A percentile compares a stretch with the other conserved stretches of the same genome.
Evolutionary conservation across 2,329 filamentous ascomycete species (phyloP).

Genomic region (Penicillium sclerotiorum): DNA sequence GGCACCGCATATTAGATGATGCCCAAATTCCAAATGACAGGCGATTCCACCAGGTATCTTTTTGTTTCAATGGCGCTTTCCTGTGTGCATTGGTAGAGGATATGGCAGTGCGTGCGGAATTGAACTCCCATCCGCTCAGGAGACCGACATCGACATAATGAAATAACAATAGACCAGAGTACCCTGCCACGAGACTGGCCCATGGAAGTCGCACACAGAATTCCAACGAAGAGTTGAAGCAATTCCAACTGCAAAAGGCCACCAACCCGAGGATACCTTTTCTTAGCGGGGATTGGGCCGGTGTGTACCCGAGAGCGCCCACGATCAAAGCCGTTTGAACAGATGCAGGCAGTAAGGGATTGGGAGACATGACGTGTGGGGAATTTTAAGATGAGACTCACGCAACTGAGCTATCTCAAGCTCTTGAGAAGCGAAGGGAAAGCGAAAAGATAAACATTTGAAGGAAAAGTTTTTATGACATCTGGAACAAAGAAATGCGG

Average conservation of each 20-base stretch:
- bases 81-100: neutral
- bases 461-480: no score
- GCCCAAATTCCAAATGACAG: neutral
- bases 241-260: neutral
- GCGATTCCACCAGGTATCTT: neutral
- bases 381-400: no score
- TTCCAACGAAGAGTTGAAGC: neutral
- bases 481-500: no score
- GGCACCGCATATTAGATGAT: neutral
- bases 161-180: neutral
- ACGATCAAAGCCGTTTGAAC: neutral
- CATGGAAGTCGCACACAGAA: neutral
- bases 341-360: neutral
- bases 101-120: neutral
- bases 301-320: neutral
- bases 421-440: no score
- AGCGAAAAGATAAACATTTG: no score
- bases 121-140: neutral
- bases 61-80: neutral
- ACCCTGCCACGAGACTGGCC: neutral
- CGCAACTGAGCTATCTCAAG: no score
- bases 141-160: neutral
- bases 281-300: neutral
- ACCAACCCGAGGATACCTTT: neutral
- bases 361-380: no score